These are phyloP conservation scores for Lactarius tabidus DNA, from an alignment of 768 basidiomycete species.

Conservation along the genomic window DNA sequence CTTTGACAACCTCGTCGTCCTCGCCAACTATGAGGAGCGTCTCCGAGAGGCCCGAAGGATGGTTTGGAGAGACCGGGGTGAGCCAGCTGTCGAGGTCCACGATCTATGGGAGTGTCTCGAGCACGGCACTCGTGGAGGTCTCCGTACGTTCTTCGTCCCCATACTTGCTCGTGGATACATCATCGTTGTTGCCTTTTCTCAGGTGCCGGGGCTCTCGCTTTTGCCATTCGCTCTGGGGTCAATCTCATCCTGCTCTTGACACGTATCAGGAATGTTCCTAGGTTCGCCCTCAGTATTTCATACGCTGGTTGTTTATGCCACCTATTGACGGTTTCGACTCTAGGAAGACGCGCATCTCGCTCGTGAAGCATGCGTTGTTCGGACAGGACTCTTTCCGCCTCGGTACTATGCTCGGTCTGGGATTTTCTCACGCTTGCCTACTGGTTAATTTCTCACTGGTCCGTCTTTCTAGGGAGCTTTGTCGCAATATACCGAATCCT, in stretches of 20 bases:
- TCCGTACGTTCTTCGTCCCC: conserved; percentile 51
- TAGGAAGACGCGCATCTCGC: conserved; percentile 58
- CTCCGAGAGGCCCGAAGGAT: conserved; percentile 71
- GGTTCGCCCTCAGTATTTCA: conserved; percentile 4
- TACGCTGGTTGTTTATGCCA: neutral
- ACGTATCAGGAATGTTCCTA: conserved; percentile 46
- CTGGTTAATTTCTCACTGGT: neutral
- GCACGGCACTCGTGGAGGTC: conserved; percentile 66
- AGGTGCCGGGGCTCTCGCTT: conserved; percentile 83
- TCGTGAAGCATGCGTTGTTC: conserved; percentile 82
- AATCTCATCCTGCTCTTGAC: conserved; percentile 76
- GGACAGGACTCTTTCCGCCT: conserved; percentile 81
- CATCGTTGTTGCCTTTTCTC: neutral
- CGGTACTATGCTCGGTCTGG: conserved; percentile 77
- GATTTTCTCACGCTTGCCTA: neutral
- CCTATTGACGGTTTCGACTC: neutral
- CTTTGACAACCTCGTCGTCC: no score
- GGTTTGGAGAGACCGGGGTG: conserved; percentile 77
- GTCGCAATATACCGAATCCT: conserved; percentile 74
- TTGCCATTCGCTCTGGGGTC: conserved; percentile 75
- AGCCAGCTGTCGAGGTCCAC: conserved; percentile 66
- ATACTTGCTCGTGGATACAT: neutral
- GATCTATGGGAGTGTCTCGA: conserved; percentile 61
- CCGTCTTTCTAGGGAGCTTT: conserved; percentile 53
- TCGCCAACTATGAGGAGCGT: no score